Percentiles rank a stretch among this genome's conserved stretches.
Conservation (phyloP, 192 early-diverging fungal species). For the Coemansia sp. region DNA sequence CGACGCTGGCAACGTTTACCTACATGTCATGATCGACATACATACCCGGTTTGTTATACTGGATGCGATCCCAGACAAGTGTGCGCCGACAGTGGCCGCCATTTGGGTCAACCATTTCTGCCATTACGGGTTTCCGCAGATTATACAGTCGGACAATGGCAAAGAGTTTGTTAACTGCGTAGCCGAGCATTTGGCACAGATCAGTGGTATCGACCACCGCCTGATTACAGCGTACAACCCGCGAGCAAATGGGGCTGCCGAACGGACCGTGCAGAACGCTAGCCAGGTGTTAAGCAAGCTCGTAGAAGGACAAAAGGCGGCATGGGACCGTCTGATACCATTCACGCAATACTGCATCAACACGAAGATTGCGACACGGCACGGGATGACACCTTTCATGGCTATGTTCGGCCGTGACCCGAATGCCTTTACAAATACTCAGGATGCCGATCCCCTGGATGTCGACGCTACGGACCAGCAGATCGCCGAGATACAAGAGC, state of each 20-base stretch:
- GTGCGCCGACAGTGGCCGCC: neutral
- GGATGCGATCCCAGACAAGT: neutral
- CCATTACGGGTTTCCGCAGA: neutral
- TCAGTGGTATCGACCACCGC: neutral
- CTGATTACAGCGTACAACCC: neutral
- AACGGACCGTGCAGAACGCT: neutral
- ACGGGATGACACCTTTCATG: no score
- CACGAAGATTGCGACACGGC: no score
- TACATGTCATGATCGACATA: neutral
- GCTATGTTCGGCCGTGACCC: no score
- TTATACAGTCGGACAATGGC: neutral
- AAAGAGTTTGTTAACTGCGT: neutral
- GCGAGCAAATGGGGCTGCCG: neutral
- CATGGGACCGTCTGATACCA: no score
- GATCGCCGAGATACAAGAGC: no score
- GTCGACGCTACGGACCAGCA: no score
- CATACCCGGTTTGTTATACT: neutral
- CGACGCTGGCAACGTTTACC: neutral
- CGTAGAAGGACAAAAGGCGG: no score
- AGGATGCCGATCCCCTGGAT: no score
- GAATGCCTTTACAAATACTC: no score
- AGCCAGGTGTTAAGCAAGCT: neutral
- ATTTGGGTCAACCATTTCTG: neutral
- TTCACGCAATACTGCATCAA: no score
- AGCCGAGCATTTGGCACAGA: neutral